These are phyloP conservation scores for Breynia disticha DNA, from an alignment of 441 rosid species.

Conservation along the genomic window DNA sequence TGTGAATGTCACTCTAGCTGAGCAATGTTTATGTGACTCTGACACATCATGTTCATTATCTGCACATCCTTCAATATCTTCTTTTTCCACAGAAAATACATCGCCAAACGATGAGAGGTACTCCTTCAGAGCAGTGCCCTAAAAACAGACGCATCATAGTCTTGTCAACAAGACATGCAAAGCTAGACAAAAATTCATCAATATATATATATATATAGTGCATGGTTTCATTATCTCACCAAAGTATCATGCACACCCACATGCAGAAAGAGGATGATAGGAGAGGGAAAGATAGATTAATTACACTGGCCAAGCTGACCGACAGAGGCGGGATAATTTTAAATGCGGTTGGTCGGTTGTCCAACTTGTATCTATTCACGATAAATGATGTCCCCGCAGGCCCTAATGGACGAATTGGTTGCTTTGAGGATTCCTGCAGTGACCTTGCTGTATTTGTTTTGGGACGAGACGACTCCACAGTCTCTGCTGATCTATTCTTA, in stretches of 20 bases:
- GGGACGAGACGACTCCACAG: conserved; percentile 25
- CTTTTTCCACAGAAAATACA: conserved; percentile 56
- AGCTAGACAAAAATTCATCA: neutral
- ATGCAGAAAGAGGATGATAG: neutral
- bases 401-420: conserved; percentile 26
- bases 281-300: conserved; percentile 23
- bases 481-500: conserved; percentile 39
- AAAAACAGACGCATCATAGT: neutral
- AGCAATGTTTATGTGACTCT: conserved; percentile 31
- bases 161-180: no score
- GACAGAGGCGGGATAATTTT: conserved; percentile 75
- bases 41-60: conserved; percentile 21
- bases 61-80: conserved; percentile 33
- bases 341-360: conserved; percentile 74
- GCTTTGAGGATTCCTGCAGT: conserved; percentile 41
- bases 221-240: neutral
- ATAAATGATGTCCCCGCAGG: conserved; percentile 28
- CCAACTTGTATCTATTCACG: conserved; percentile 70
- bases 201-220: neutral
- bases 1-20: conserved; percentile 47
- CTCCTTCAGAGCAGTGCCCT: conserved; percentile 65
- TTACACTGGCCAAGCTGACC: conserved; percentile 67
- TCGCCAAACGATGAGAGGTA: conserved; percentile 76
- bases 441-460: conserved; percentile 25
- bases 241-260: neutral